Percentiles rank a stretch among this genome's conserved stretches.
These are phyloP conservation scores for Aspergillus asperescens DNA, from an alignment of 495 filamentous ascomycete genomes.

Conservation along the genomic window DNA sequence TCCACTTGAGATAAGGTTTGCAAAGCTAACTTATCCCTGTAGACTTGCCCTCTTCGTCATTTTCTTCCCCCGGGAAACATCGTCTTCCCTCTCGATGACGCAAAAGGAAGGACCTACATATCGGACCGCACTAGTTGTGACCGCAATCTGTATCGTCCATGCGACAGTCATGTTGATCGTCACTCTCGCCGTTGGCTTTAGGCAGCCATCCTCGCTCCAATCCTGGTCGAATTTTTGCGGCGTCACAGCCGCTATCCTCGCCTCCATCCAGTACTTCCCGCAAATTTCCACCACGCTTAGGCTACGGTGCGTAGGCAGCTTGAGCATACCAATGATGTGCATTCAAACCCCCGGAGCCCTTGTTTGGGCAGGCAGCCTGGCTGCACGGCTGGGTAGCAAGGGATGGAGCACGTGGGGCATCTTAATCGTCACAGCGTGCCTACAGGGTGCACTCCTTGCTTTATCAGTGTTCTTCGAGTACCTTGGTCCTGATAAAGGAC, in stretches of 20 bases:
- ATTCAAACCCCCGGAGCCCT: conserved; percentile 93
- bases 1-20: neutral
- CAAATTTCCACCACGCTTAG: conserved; percentile 89
- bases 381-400: conserved; percentile 66
- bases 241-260: conserved; percentile 67
- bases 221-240: conserved; percentile 82
- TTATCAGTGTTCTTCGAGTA: conserved; percentile 79
- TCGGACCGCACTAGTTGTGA: conserved; percentile 69
- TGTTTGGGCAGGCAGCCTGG: conserved; percentile 81
- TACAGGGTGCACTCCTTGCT: conserved; percentile 77
- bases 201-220: conserved; percentile 52
- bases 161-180: conserved; percentile 62
- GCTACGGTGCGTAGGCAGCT: conserved; percentile 74
- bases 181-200: conserved; percentile 55
- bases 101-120: conserved; percentile 51
- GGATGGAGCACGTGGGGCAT: conserved; percentile 97
- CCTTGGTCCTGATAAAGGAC: conserved; percentile 35
- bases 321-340: conserved; percentile 97
- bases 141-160: conserved; percentile 63
- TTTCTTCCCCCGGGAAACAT: conserved; percentile 67
- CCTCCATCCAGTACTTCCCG: conserved; percentile 85
- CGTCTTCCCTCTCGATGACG: conserved; percentile 32
- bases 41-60: conserved; percentile 83
- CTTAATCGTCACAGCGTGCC: conserved; percentile 72
- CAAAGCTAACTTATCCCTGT: neutral